Percentiles rank a stretch among this genome's conserved stretches.
Evolutionary conservation across 257 asterid species (phyloP).

Genomic region (Primulina tabacum): DNA sequence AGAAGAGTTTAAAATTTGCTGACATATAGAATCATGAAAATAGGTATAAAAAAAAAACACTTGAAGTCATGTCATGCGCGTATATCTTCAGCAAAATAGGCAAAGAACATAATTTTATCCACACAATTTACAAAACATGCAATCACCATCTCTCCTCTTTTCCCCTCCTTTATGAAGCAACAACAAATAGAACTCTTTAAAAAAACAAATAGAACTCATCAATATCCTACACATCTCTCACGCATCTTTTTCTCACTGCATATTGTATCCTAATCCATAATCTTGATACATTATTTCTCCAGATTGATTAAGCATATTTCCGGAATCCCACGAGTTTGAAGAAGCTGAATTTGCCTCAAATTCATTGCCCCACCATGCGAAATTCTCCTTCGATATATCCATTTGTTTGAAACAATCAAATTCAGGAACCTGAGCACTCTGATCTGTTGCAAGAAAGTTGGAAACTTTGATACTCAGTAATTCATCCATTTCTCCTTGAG

Average conservation of each 20-base stretch:
- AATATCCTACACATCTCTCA: neutral
- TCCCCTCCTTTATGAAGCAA: conserved; percentile 30
- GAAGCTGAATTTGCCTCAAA: conserved; percentile 55
- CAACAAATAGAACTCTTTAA: conserved; percentile 24
- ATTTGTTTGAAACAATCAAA: conserved; percentile 48
- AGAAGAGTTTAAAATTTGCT: neutral
- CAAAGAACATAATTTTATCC: conserved; percentile 25
- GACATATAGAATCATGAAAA: no score
- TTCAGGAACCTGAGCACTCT: conserved; percentile 29
- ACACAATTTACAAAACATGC: conserved; percentile 46
- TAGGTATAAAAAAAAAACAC: neutral
- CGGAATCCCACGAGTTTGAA: conserved; percentile 57
- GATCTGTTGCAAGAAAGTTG: conserved; percentile 22
- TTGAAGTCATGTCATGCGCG: conserved; percentile 15
- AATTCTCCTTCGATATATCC: conserved; percentile 34
- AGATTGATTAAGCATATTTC: conserved; percentile 40
- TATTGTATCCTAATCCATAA: conserved; percentile 42
- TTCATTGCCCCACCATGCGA: conserved; percentile 69
- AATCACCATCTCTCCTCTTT: neutral
- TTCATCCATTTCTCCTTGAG: conserved; percentile 55
- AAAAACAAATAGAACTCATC: neutral
- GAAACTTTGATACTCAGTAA: conserved; percentile 35
- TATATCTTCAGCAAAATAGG: neutral
- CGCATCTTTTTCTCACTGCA: conserved; percentile 26
- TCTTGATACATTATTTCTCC: conserved; percentile 46